Evolutionary conservation across 169 alveolate genomes (phyloP), one percentile per base, ranked within the genome.

Genomic region (Plasmodium knowlesi): DNA sequence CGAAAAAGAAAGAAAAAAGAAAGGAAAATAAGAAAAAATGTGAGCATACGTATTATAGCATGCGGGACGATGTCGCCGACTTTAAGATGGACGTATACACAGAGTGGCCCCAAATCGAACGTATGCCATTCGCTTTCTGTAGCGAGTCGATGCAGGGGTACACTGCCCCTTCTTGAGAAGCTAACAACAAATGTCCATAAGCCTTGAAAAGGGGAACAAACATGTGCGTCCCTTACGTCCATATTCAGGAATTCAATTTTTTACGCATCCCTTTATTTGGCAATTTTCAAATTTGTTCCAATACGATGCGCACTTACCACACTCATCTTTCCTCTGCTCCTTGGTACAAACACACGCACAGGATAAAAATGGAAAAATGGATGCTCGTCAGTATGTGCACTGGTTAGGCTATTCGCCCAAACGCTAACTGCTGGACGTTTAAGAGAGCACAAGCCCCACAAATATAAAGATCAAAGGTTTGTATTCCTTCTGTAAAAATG

Each of bases 291-390:
- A 30, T 82, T 82, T 32, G 16, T 82, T 82, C 39, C 34, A 50
- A 25, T 25, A 28, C 34, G 9, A 16, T 82, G 37, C 70, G 8
- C 6, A n/a, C 74, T 28, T 82, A 82, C 89, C 89, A 82, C 89
- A 82, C 74, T 53, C 89, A 82, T 82, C 67, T 82, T 82, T 8
- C 5, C 19, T 28, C 39, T 22, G 22, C 54, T 19, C 67, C 22
- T 0, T 5, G 67, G 74, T 1, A 50, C 19, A 12, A 78, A 43
- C 54, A 39, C 57, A 39, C 72, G 70, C 14, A 14, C 30, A 22
- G 28, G 57, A 34, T 82, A 82, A 19, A 8, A 14, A 82, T 82
- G 70, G 34, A 22, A 19, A 82, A 16, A 25, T 78, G 12, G 12
- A n/a, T 78, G 22, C 32, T 78, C 50, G 22, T 78, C 41, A 19